These are phyloP conservation scores for Aspergillus pseudotamarii DNA, from an alignment of 2,329 filamentous ascomycete species.

Conservation along the genomic window DNA sequence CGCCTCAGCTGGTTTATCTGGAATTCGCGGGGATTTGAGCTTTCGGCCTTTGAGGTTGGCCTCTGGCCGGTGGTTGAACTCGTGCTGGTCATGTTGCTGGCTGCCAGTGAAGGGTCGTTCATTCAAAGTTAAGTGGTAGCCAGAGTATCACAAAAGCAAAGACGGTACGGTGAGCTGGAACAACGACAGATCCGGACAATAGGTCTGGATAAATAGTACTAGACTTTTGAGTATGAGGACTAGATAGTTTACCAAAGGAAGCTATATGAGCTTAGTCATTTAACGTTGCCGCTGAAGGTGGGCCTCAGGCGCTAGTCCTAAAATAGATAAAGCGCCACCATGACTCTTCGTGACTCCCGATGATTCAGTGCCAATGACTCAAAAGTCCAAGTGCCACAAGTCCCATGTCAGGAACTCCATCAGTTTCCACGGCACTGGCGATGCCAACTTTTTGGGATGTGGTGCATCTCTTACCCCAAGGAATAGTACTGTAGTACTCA, in stretches of 20 bases:
- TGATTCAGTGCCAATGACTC: constrained; percentile 5
- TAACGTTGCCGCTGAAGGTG: not conserved
- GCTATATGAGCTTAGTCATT: constrained; percentile 1
- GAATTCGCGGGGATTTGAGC: constrained; percentile 70
- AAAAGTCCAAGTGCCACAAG: not conserved
- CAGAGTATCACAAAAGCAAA: not conserved
- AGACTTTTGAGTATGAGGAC: not conserved
- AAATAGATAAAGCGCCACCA: not conserved
- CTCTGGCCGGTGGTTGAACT: constrained; percentile 52
- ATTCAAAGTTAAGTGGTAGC: not conserved
- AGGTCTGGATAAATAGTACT: not conserved
- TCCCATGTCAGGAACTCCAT: not conserved
- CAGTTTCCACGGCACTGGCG: not conserved
- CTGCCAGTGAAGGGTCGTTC: not conserved
- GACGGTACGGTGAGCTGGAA: too few relatives aligned
- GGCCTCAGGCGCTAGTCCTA: not conserved
- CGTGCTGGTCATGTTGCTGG: constrained; percentile 40
- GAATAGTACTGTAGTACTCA: not conserved
- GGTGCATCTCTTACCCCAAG: not conserved
- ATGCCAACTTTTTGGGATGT: not conserved
- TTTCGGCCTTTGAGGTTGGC: constrained; percentile 67
- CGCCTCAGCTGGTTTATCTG: constrained; percentile 73
- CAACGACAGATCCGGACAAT: not conserved
- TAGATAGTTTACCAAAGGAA: not conserved
- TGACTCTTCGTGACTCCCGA: not conserved